Percentiles rank a stretch among this genome's conserved stretches.
Conservation (phyloP, 2,329 filamentous ascomycete species). For the Neofusicoccum umdonicola region DNA sequence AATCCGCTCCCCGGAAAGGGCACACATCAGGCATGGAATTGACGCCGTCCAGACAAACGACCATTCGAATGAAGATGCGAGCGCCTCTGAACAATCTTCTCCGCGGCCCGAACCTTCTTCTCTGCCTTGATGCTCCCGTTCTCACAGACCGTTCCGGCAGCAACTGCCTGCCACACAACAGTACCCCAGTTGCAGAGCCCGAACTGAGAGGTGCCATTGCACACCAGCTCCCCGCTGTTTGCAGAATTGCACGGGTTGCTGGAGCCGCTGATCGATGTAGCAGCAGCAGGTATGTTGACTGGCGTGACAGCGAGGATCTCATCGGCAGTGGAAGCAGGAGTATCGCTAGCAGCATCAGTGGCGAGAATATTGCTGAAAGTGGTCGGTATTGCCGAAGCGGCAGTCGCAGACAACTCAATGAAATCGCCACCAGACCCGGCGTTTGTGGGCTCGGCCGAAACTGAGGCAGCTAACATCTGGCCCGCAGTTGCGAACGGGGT, state of each 20-base stretch:
- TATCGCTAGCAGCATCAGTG: too few relatives aligned
- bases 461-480: not conserved
- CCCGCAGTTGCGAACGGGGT: too few relatives aligned
- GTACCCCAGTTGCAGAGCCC: conserved; percentile 44
- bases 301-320: not conserved
- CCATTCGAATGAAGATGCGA: not conserved
- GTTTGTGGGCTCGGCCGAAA: not conserved
- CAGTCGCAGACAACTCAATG: not conserved
- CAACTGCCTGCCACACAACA: conserved; percentile 34
- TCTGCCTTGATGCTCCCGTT: conserved; percentile 37
- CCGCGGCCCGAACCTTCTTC: not conserved
- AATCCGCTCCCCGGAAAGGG: too few relatives aligned
- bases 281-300: not conserved
- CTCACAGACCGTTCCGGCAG: conserved; percentile 44
- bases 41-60: not conserved
- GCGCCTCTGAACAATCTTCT: not conserved
- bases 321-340: not conserved
- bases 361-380: not conserved
- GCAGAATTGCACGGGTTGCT: not conserved
- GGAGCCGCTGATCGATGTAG: not conserved
- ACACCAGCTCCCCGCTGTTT: not conserved
- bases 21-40: not conserved
- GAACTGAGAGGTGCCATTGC: conserved; percentile 38
- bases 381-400: not conserved
- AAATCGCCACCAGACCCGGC: not conserved